Conservation (phyloP, 805 yeast species). For the Candida tammaniensis region DNA sequence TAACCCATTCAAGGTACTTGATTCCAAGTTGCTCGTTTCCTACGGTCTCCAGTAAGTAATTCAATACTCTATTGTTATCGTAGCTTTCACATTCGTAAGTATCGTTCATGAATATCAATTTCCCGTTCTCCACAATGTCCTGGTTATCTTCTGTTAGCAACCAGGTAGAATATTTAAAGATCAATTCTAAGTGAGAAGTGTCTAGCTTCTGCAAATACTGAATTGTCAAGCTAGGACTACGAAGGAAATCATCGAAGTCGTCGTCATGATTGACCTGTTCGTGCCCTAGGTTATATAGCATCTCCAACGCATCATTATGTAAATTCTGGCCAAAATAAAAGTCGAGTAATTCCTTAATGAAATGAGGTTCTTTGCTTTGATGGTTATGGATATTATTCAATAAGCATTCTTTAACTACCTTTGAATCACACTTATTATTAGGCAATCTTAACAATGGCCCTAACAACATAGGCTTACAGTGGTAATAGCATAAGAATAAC, state of each 20-base stretch:
- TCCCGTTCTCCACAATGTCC: slow-evolving; percentile 32
- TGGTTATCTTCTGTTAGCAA: slow-evolving; percentile 35
- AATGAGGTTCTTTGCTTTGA: slow-evolving; percentile 25
- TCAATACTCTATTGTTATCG: slow-evolving; percentile 51
- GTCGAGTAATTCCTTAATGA: slow-evolving; percentile 70
- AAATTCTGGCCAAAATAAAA: slow-evolving; percentile 63
- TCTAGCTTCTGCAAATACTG: slow-evolving; percentile 58
- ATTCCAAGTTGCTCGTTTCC: slow-evolving; percentile 21
- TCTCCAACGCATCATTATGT: slow-evolving; percentile 65
- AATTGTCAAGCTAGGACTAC: slow-evolving; percentile 45
- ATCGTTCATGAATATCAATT: slow-evolving; percentile 62
- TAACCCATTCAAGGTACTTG: slow-evolving; percentile 47
- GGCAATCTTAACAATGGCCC: slow-evolving; percentile 79
- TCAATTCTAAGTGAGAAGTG: slow-evolving; percentile 46
- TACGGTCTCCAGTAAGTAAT: slow-evolving; percentile 38
- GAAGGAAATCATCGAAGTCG: slow-evolving; percentile 24
- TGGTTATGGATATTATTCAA: slow-evolving; percentile 30
- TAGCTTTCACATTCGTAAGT: slow-evolving; percentile 58
- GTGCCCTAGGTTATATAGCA: slow-evolving; percentile 42
- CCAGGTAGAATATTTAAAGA: slow-evolving; percentile 57
- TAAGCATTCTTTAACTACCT: slow-evolving; percentile 56
- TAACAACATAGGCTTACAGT: slow-evolving; percentile 66
- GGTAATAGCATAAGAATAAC: slow-evolving; percentile 68
- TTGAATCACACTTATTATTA: slow-evolving; percentile 68
- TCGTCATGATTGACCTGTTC: slow-evolving; percentile 16